Conservation (phyloP, 768 basidiomycete genomes). For the Auriscalpium orientale region DNA sequence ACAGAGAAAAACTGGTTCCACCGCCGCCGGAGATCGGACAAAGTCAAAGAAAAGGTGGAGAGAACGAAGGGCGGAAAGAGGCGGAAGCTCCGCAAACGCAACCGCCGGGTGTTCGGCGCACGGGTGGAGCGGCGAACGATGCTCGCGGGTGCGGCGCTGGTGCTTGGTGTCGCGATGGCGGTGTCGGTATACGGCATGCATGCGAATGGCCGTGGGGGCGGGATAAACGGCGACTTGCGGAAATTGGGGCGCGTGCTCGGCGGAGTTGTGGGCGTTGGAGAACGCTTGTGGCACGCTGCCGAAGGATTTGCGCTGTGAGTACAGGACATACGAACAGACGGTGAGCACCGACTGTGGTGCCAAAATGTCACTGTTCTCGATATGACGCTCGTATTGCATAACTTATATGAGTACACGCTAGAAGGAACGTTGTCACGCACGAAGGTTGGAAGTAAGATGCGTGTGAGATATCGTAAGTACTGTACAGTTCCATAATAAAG, state of each 20-base stretch:
- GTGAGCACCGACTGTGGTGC: neutral
- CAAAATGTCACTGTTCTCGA: neutral
- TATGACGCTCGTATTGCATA: neutral
- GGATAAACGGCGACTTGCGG: neutral
- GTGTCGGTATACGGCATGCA: conserved; percentile 30
- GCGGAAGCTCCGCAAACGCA: neutral
- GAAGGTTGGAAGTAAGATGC: neutral
- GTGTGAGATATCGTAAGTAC: neutral
- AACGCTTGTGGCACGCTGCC: neutral
- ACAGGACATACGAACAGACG: neutral
- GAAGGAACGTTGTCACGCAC: neutral
- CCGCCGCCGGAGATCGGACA: neutral
- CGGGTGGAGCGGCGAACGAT: conserved; percentile 27
- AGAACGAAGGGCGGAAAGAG: conserved; percentile 13
- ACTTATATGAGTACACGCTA: neutral
- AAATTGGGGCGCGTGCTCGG: conserved; percentile 3
- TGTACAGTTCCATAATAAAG: neutral
- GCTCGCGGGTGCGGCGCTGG: conserved; percentile 59
- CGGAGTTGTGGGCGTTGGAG: conserved; percentile 5
- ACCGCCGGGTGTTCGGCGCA: conserved; percentile 18
- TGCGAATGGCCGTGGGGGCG: conserved; percentile 1
- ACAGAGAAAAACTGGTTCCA: neutral
- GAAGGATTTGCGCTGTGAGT: neutral
- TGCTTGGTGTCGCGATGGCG: conserved; percentile 65
- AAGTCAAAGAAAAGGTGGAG: conserved; percentile 1